Evolutionary conservation across 495 filamentous ascomycete species (phyloP).

Genomic region (Aspergillus panamensis): DNA sequence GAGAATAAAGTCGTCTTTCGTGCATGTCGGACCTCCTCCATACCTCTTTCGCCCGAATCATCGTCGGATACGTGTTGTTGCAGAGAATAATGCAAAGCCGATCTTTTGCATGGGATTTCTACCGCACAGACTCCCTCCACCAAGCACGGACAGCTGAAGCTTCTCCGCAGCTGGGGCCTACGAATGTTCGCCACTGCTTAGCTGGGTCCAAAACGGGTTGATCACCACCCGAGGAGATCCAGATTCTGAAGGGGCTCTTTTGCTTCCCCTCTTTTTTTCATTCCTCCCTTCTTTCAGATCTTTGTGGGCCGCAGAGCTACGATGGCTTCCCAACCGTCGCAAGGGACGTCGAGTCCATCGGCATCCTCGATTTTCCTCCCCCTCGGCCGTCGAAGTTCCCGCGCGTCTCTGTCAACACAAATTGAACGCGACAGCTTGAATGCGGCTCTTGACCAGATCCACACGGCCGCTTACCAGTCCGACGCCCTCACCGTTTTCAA

Average conservation of each 20-base stretch:
- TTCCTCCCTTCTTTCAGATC: conserved; percentile 2
- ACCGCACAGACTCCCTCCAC: conserved; percentile 15
- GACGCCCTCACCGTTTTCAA: conserved; percentile 83
- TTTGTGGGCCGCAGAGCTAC: conserved; percentile 1
- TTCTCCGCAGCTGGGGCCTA: conserved; percentile 16
- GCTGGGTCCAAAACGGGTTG: conserved; percentile 17
- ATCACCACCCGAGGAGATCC: conserved; percentile 14
- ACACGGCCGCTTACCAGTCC: conserved; percentile 75
- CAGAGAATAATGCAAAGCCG: conserved; percentile 14
- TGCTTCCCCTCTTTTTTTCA: not conserved
- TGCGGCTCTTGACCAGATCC: conserved; percentile 77
- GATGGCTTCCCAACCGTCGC: conserved; percentile 43
- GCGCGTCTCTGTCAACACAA: conserved; percentile 58
- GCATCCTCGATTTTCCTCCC: conserved; percentile 43
- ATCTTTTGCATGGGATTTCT: conserved; percentile 20
- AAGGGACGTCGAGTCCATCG: conserved; percentile 41
- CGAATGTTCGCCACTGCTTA: conserved; percentile 19
- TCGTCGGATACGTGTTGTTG: not conserved
- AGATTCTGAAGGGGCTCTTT: not conserved
- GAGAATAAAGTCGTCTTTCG: not conserved
- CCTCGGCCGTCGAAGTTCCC: conserved; percentile 53
- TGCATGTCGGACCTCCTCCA: not conserved
- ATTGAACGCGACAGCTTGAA: conserved; percentile 69
- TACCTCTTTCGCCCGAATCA: not conserved
- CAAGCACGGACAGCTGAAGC: conserved; percentile 13